Base-by-base conservation (phyloP, 768 basidiomycete genomes). In the Paxillus rubicundulus region DNA sequence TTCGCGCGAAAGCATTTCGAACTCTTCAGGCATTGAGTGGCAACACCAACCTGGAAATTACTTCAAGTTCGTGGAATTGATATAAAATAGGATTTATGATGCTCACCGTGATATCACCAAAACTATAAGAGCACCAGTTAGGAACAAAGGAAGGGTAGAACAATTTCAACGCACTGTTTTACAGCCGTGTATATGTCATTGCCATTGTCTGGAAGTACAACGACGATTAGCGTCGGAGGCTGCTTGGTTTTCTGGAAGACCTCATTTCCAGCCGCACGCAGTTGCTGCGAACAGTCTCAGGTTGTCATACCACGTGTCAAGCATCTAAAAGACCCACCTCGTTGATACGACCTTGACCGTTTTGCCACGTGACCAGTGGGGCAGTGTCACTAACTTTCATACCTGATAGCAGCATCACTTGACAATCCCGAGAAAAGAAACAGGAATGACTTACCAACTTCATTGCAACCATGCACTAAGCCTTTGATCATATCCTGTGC, bases 21-120 rank as follows among this genome's bases (percentile, higher is more conserved):
- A 16, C 76, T 75, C 65, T 87, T 88, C 60, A 92, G 59, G 63
- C 89, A 92, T 55, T 92, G 89, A 0, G 89, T 92, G 0, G 89
- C 82, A 8, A 90, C 82, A 21, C 90, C 90, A 59, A 78, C 75
- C 82, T 86, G 61, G 30, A 14, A 17, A 49, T 21, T 24, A 42
- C 49, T 51, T 41, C 28, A 50, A 43, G 30, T 39, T 49, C 40
- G 50, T 20, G 12, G 28, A 14, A 24, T 36, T 16, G 24, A 48
- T n/a, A 2, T 36, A 18, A 17, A 34, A 34, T 9, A 30, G 9
- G 14, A 34, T 18, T 5, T 9, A 20, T 42, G 33, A 24, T 10
- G 48, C 74, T 68, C 61, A 82, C 81, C 36, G 70, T 69, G 38
- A 86, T 73, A 59, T 91, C 88, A 6, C 89, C 89, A 47, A 89